Evolutionary conservation across 192 early-diverging fungal genomes (phyloP).

Genomic region (Backusella sp.): DNA sequence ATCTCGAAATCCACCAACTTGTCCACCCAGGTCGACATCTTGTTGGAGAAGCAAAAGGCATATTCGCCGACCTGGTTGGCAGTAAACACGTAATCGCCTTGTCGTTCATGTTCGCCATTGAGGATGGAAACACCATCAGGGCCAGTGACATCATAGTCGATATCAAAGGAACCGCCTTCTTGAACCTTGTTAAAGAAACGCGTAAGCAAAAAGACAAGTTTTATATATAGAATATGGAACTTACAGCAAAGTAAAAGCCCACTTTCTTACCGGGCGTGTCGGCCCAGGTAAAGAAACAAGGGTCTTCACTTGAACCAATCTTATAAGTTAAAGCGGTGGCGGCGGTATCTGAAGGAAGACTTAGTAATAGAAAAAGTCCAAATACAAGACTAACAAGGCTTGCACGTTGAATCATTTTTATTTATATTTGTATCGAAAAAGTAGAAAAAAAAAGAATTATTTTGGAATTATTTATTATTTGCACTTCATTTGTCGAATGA

Average conservation of each 20-base stretch:
- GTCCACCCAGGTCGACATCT: conserved; percentile 91
- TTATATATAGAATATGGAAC: conserved; percentile 32
- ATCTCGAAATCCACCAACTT: conserved; percentile 97
- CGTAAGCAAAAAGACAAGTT: too few relatives aligned
- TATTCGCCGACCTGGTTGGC: conserved; percentile 88
- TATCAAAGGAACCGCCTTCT: conserved; percentile 94
- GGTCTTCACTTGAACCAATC: conserved; percentile 85
- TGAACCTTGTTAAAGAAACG: conserved; percentile 73
- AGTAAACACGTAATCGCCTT: conserved; percentile 94
- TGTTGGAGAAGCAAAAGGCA: conserved; percentile 96
- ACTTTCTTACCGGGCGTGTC: conserved; percentile 84
- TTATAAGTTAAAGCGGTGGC: conserved; percentile 71
- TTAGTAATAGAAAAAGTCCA: background rate
- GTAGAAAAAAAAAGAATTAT: background rate
- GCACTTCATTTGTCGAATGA: background rate
- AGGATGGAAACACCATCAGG: conserved; percentile 71
- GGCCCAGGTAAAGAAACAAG: conserved; percentile 86
- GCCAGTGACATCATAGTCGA: conserved; percentile 87
- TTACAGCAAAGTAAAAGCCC: conserved; percentile 95
- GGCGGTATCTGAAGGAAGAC: background rate
- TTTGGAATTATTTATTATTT: background rate
- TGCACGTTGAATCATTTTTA: background rate
- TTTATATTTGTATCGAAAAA: background rate
- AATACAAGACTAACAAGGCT: background rate
- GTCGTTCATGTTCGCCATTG: conserved; percentile 82